Evolutionary conservation across 2,329 filamentous ascomycete genomes (phyloP), one percentile per base, ranked within the genome.

Genomic region (Plectosphaerella cucumerina): DNA sequence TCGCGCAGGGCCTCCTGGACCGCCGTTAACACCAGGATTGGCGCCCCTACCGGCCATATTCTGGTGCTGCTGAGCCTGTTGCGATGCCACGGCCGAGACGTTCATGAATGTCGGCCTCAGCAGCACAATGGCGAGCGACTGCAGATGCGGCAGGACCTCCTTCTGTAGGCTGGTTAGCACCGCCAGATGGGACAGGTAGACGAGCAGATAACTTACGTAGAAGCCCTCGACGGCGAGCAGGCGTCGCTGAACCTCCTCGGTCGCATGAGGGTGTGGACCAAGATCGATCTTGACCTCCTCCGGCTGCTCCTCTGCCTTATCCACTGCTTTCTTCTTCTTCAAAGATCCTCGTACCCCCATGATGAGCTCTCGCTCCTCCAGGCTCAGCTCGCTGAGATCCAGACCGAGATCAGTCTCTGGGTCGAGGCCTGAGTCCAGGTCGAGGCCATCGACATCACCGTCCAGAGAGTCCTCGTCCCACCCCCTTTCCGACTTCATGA

Each of bases 71-170:
- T 75, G 74, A 44, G 65, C 65, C 39, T 73, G 73, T 31, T 66
- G 59, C 57, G 84, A 71, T 60, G 84, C 85, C 51, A 94, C 79
- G n/a, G 90, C 86, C 23, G 90, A 94, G 44, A 97, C 90, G 62
- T 95, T 95, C 35, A 86, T 81, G 53, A 97, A 72, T 41, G 97
- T 86, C 14, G 91, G 88, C 66, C 94, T 96, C 58, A 97, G 80
- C 37, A 97, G 78, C 5, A 97, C 92, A 59, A 97, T 96, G 4
- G 96, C 87, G 14, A 97, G 74, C 1, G 93, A 97, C 65, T 97
- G 94, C 15, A 99, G 72, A 66, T 96, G 86, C 1, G 93, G 90
- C 48, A 99, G 73, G 1, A 88, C 83, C 55, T 87, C 77, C 62
- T 81, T 78, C 89, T 95, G 59, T 21, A 20, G 8, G 4, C 23